Evolutionary conservation across 495 filamentous ascomycete genomes (phyloP), one percentile per base, ranked within the genome.

Genomic region (Penicillium fimorum): DNA sequence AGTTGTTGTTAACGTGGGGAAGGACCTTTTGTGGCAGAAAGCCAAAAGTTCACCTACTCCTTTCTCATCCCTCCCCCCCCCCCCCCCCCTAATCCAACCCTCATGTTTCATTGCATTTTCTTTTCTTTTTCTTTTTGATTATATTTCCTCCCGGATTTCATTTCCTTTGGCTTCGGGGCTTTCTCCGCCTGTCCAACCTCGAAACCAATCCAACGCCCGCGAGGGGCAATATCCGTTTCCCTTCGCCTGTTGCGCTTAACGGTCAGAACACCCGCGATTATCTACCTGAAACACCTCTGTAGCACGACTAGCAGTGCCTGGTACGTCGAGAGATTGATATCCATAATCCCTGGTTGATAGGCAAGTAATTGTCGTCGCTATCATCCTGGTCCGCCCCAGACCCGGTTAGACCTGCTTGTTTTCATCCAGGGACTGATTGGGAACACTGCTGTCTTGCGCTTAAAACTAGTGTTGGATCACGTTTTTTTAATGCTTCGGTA

Each of bases 241-340:
- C 41, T 47, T 56, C 58, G 56, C 47, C 55, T 56, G 58, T 55
- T 56, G 55, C 61, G 62, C 60, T 65, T 63, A 38, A 33, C 43
- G 22, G 54, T 59, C 52, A 55, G 53, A 62, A 64, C 62, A 63
- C 52, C 60, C 61, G 63, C 66, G 66, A 53, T 49, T 59, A 47
- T 63, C 45, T 65, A 64, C 51, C 55, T 70, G 67, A 70, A 70
- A 70, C 61, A 25, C 32, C 29, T 37, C 47, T 50, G 59, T 63
- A 58, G 50, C 50, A 55, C 52, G 48, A 18, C 41, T 27, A 13
- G 29, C 27, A 32, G 47, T 30, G 25, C 27, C 33, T 52, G 57
- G 58, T 60, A 61, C 38, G 58, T 62, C 22, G 22, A 44, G 42
- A 44, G 24, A 57, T 53, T 32, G 40, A 43, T 46, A 45, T 32